Conservation (phyloP, 1,139 yeast genomes). For the Citeromyces hawaiiensis region DNA sequence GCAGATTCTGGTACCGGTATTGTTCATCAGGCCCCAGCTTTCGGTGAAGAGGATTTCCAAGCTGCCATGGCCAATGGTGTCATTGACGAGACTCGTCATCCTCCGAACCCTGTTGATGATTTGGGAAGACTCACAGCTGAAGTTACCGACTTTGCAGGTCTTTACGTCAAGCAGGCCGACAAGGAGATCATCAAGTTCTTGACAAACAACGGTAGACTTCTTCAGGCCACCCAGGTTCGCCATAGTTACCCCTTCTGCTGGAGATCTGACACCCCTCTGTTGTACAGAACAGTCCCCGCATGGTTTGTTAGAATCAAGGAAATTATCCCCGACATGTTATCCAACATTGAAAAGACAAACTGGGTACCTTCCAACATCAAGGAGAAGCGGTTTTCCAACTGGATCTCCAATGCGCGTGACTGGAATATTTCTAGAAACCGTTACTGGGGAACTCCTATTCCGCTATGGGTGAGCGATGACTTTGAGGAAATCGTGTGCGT, state of each 20-base stretch:
- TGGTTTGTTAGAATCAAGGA: constrained; percentile 93
- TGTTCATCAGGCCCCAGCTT: constrained; percentile 97
- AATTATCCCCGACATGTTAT: constrained; percentile 79
- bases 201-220: constrained; percentile 63
- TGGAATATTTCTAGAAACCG: constrained; percentile 98
- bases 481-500: constrained; percentile 85
- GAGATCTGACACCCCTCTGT: constrained; percentile 97
- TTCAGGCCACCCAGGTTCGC: constrained; percentile 70
- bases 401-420: constrained; percentile 98
- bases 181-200: constrained; percentile 74
- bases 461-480: constrained; percentile 95
- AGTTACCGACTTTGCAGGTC: constrained; percentile 65
- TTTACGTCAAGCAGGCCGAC: constrained; percentile 94
- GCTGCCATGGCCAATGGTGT: constrained; percentile 70
- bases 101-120: constrained; percentile 95
- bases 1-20: constrained; percentile 98
- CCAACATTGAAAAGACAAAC: constrained; percentile 70
- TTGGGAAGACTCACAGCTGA: constrained; percentile 68
- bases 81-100: constrained; percentile 49
- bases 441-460: constrained; percentile 99
- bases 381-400: constrained; percentile 90
- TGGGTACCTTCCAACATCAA: constrained; percentile 92
- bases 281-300: constrained; percentile 94
- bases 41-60: constrained; percentile 96
- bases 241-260: constrained; percentile 99